Evolutionary conservation across 2,329 filamentous ascomycete genomes (phyloP), one percentile per base, ranked within the genome.

Genomic region (Ceratocystis papillata): DNA sequence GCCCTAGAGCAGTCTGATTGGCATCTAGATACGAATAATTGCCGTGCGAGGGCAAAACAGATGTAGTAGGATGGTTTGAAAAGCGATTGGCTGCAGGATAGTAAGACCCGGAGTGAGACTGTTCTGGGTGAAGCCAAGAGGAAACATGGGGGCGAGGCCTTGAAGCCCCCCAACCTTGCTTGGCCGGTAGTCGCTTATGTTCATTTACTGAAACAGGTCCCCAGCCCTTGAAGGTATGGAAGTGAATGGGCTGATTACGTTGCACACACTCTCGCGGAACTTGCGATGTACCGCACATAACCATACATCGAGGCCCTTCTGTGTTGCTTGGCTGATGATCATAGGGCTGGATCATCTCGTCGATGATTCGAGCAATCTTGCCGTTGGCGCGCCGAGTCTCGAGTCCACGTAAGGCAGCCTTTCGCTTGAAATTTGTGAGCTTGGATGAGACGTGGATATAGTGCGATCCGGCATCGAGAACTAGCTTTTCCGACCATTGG

Each of bases 271-370:
- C 55, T 20, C 30, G 55, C 17, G 55, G 55, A 2, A 20, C 25
- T 37, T 59, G 55, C 30, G 55, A 59, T n/a, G 55, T 59, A 37
- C 55, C 55, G 55, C 30, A 33, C 28, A 59, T n/a, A 33, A 59
- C 55, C n/a, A 59, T 37, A n/a, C 15, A 37, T 37, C 25, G 55
- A 59, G 28, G 2, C 8, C 17, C 8, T 10, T n/a, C 12, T 59
- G 55, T 25, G 55, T 33, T 33, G 6, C 17, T 10, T 12, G 5
- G 2, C 6, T 15, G 7, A 3, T 8, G 6, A 37, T 37, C 28
- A 25, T 22, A 33, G 33, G 22, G 30, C 28, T 59, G 55, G 17
- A 5, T 62, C 6, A 30, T 41, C 30, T 62, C 12, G 4, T 44
- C 30, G 2, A 62, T 48, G 41, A 62, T 46, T 25, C 41, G 60